Conservation (phyloP, 2,329 filamentous ascomycete species). For the Aspergillus sp. region DNA sequence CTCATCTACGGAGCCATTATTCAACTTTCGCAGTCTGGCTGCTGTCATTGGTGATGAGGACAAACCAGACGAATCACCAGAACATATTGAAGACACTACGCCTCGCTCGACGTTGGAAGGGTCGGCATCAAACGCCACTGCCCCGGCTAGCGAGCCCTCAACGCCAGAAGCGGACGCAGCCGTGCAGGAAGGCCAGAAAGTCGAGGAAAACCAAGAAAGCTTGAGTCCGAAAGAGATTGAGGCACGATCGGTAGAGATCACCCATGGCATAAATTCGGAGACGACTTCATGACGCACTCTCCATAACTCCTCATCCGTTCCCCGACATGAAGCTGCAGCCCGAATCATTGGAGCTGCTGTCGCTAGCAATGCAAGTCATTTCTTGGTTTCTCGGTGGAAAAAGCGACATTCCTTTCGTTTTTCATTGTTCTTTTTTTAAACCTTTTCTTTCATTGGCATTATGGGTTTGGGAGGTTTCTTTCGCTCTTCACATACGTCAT, state of each 20-base stretch:
- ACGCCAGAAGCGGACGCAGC: slow-evolving; percentile 17
- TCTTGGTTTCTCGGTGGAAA: slow-evolving; percentile 19
- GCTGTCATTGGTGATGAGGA: slow-evolving; percentile 77
- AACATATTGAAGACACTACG: slow-evolving; percentile 44
- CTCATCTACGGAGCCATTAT: slow-evolving; percentile 73
- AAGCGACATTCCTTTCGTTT: slow-evolving; percentile 21
- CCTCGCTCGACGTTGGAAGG: slow-evolving; percentile 27
- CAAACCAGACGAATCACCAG: slow-evolving; percentile 43
- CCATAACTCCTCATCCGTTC: slow-evolving; percentile 3
- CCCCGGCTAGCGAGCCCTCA: slow-evolving; percentile 20
- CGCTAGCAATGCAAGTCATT: slow-evolving; percentile 8
- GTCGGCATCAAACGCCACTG: slow-evolving; percentile 25
- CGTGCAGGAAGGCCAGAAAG: slow-evolving; percentile 16
- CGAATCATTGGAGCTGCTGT: neutral
- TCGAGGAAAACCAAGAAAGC: slow-evolving; percentile 24
- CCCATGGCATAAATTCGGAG: slow-evolving; percentile 29
- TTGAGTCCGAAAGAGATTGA: slow-evolving; percentile 42
- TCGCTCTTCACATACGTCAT: slow-evolving; percentile 15
- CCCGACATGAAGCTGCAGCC: neutral
- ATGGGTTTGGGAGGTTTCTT: slow-evolving; percentile 20
- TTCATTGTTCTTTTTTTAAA: slow-evolving; percentile 13
- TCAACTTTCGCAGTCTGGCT: slow-evolving; percentile 87
- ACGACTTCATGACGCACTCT: slow-evolving; percentile 30
- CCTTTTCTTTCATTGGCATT: slow-evolving; percentile 20
- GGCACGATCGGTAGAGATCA: slow-evolving; percentile 42